Evolutionary conservation across 2,329 filamentous ascomycete species (phyloP), one percentile per base, ranked within the genome.

Genomic region (Colletotrichum cordylinicola): DNA sequence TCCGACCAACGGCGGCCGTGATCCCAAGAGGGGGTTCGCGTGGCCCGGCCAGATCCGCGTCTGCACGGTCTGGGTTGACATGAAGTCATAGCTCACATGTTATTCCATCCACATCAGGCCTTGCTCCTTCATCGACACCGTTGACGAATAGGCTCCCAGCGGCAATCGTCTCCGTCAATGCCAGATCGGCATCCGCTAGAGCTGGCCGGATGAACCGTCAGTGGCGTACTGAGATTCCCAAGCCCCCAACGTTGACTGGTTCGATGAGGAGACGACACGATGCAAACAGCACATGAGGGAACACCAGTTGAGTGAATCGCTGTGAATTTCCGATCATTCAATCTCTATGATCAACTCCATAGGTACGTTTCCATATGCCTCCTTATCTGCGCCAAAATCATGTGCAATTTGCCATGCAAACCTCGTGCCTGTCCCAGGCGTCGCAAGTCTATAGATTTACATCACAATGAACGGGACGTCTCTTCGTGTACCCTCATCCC

Each of bases 341-440:
- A n/a, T 58, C 39, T 68, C 64, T 39, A 64, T 67, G 43, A 73
- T 37, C 39, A 74, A 74, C 65, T 62, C 48, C 70, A 58, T 48
- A 65, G n/a, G 35, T 58, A 65, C 29, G 35, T 58, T 39, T 43
- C 70, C 70, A 27, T 64, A 37, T 66, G 64, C 65, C 74, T 64
- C 60, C 16, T 16, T 16, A 33, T 70, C 43, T 64, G 74, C 70
- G 70, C 70, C 74, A 60, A 73, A 65, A 76, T 69, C 56, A 65
- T 60, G 55, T 69, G 56, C 72, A 70, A 65, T 65, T 24, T 71
- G 58, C 68, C 64, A 37, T 64, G 58, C 68, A 64, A 52, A 55
- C 62, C 35, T 69, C 35, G 43, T 68, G 48, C 67, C 43, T 61
- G 37, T 60, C 70, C 56, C 48, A 52, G 70, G 15, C 60, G 15